Evolutionary conservation across 306 rosid genomes (phyloP).

Genomic region (Cyclanthera cordifolia): DNA sequence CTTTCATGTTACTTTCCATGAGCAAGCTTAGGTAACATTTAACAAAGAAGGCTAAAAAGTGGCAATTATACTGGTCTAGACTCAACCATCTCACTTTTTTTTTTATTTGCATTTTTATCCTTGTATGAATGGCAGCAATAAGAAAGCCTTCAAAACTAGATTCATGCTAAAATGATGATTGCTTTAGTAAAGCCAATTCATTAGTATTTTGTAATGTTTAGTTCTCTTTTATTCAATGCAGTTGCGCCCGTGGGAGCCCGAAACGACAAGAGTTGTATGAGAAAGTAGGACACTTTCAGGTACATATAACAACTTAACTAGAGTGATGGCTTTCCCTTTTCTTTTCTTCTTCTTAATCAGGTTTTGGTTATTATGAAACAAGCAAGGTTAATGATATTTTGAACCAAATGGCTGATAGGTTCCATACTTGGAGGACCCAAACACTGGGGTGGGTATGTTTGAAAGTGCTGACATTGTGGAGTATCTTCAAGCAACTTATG

Average conservation of each 20-base stretch:
- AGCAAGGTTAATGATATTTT: constrained; percentile 1
- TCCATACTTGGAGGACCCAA: constrained; percentile 85
- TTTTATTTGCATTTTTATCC: too few species aligned
- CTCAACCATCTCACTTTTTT: neutral
- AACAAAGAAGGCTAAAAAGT: neutral
- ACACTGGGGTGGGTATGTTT: constrained; percentile 86
- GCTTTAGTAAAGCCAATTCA: neutral
- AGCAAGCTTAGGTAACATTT: neutral
- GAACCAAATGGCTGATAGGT: constrained; percentile 39
- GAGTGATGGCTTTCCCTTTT: neutral
- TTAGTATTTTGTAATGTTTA: constrained; percentile 4
- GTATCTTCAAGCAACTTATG: constrained; percentile 71
- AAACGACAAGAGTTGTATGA: constrained; percentile 56
- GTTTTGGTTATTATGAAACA: neutral
- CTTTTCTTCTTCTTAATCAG: neutral
- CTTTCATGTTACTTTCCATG: too few species aligned
- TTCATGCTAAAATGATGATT: neutral
- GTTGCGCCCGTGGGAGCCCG: constrained; percentile 94
- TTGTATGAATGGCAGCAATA: neutral
- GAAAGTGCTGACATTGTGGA: constrained; percentile 93
- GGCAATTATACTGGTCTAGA: neutral
- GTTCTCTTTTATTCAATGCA: constrained; percentile 24
- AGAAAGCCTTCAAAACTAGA: neutral
- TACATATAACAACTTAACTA: constrained; percentile 18
- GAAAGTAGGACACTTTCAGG: constrained; percentile 72